Evolutionary conservation across 305 asterid genomes (phyloP), one percentile per base, ranked within the genome.

Genomic region (Fraxinus angustifolia): DNA sequence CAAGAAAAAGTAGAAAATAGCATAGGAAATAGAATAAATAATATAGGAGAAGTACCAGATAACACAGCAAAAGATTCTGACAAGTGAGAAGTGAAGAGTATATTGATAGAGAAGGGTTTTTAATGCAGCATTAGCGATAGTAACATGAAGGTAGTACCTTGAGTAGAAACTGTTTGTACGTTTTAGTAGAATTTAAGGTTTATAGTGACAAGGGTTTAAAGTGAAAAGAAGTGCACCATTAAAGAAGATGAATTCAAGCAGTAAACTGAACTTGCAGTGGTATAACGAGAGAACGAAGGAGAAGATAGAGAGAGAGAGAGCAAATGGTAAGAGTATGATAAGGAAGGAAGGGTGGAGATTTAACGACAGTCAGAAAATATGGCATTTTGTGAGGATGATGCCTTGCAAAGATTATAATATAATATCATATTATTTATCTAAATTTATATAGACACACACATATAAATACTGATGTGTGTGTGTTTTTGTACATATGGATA

Each of bases 321-420:
- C 67, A 31, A 85, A 75, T 82, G 48, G 82, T 21, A 56, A 56
- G 83, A 81, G 90, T 45, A 89, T 85, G 99, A 95, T 95, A 95
- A 95, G 99, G 96, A 88, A 95, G 89, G 99, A 92, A 93, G 98
- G 99, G 99, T 72, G 87, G 98, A 95, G 99, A 93, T 95, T 95
- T 87, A 92, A 91, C 48, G 48, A 31, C 84, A 84, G 92, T 87
- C 96, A 89, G 97, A 89, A 88, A 84, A 53, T 62, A 82, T 91
- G 93, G 89, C 93, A 86, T 88, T 88, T 84, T 93, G 81, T 90
- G 88, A 92, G 82, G 89, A 75, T 87, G 90, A 90, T 89, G 91
- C 70, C 84, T 86, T 79, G 23, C 26, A 48, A 79, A 58, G 83
- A 75, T 75, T 84, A 81, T 81, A 85, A 56, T 56, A 56, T 17